phyloP scores from a whole-genome alignment of 129 eudicot species.

The Ambrosia trifida region DNA sequence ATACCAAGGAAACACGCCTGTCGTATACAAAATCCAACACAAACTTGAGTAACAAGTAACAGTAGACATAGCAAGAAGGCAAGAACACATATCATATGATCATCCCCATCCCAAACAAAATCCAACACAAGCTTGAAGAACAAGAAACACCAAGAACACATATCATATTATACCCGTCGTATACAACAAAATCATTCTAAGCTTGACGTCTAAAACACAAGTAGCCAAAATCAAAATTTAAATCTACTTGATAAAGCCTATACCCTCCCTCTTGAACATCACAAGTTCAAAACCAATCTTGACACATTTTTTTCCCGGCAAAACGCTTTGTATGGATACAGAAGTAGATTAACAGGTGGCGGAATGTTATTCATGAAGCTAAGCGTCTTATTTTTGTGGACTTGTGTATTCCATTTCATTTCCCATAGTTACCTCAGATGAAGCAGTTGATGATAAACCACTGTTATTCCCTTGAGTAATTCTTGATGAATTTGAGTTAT shows the following conservation, averaged over 20 bases:
- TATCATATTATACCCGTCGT: slow-evolving; percentile 20
- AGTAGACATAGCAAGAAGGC: neutral
- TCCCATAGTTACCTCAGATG: slow-evolving; percentile 64
- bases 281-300: slow-evolving; percentile 17
- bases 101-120: slow-evolving; percentile 27
- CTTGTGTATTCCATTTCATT: slow-evolving; percentile 71
- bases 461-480: slow-evolving; percentile 29
- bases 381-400: slow-evolving; percentile 43
- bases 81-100: slow-evolving; percentile 25
- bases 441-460: slow-evolving; percentile 63
- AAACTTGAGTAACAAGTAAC: neutral
- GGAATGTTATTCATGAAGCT: neutral
- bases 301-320: neutral
- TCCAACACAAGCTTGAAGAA: slow-evolving; percentile 12
- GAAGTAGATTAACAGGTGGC: slow-evolving; percentile 13
- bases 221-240: slow-evolving; percentile 16
- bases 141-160: neutral
- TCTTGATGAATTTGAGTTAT: slow-evolving; percentile 50
- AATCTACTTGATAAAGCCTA: slow-evolving; percentile 25
- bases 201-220: slow-evolving; percentile 23
- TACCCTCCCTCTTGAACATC: slow-evolving; percentile 25
- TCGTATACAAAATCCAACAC: neutral
- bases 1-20: neutral
- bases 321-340: slow-evolving; percentile 31
- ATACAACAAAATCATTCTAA: slow-evolving; percentile 31